Evolutionary conservation across 495 filamentous ascomycete genomes (phyloP), one percentile per base, ranked within the genome.

Genomic region (Lindgomyces ingoldianus): DNA sequence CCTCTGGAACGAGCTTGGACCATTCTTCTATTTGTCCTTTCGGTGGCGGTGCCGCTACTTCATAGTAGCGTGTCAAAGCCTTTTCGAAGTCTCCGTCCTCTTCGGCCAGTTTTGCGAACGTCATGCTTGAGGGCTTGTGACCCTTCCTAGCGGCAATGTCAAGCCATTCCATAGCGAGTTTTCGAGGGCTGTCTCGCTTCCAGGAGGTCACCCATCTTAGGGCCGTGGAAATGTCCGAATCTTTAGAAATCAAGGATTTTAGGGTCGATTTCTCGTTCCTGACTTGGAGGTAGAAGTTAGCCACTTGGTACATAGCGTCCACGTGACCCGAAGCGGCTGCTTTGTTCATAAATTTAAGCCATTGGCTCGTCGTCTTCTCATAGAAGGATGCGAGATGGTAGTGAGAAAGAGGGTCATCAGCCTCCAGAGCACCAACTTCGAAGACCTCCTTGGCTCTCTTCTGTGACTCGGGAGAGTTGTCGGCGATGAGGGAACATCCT

Each of bases 291-390:
- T 71, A 71, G 60, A 64, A 68, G 16, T 57, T 55, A 10, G 21
- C 68, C 12, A 71, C 11, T 16, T 52, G 10, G 58, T 52, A 68
- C 16, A 44, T 50, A 10, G 68, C 68, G 18, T 64, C 60, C 6
- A 18, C 8, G 39, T 68, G 45, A 16, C 68, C 68, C 4, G 64
- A 68, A 14, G 60, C 47, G 21, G 68, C 68, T 14, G 68, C 68
- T 50, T 65, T 67, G 25, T 19, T 67, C 60, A 62, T 71, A 50
- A 65, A 65, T n/a, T 51, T 46, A 10, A 64, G 44, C 68, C 68
- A 71, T 14, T 52, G 16, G 16, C 36, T 21, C 26, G 27, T 62
- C 22, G 41, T 25, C 21, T 41, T 27, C 0, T 26, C 22, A 19
- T 64, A 42, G 22, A 64, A 42, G 36, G 44, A 48, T 14, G 68